Base-by-base conservation (phyloP, 208 protist species). In the Crithidia brevicula region DNA sequence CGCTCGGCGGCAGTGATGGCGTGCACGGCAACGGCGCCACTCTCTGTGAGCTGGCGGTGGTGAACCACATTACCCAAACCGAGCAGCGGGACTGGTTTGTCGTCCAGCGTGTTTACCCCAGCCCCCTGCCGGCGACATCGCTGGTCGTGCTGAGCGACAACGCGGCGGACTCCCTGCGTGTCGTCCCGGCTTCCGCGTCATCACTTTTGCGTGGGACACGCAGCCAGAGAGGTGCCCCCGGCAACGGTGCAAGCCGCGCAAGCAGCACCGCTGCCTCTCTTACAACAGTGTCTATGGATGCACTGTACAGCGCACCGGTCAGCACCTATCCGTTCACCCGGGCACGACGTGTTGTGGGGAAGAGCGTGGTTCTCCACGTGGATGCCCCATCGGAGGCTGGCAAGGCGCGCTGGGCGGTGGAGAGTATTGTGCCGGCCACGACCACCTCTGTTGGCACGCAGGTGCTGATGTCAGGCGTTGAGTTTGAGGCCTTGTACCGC, bases 111-210 rank as follows among this genome's bases (percentile, higher is more conserved):
- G 86, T 96, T 50, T 85, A 82, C 56, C 86, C 91, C 6, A 85
- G 76, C 11, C 60, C 51, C 31, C 49, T 84, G 27, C 49, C 72
- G 15, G 54, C 52, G 25, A 36, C 64, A 34, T 36, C 62, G 28
- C 78, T 95, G 53, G 69, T 74, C 4, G 67, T 93, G 38, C 67
- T 93, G n/a, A 84, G 85, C 58, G 74, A 85, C 20, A 92, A 92
- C 63, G 76, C 78, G 16, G 81, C 79, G 9, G 33, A 15, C 51
- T 73, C 75, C 3, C 52, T 81, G 45, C 77, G 57, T 23, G 38
- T 70, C 8, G 22, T 67, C 31, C 27, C 40, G 38, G 40, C 63
- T 1, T 43, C 47, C 11, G 3, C 51, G 25, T 5, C 8, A 31
- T 1, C 57, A 23, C 18, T 6, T 9, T 15, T 42, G 34, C 33